A percentile compares a stretch with the other conserved stretches of the same genome.
phyloP scores from a whole-genome alignment of 2,329 filamentous ascomycete species.

The Hypoxylon sp. region DNA sequence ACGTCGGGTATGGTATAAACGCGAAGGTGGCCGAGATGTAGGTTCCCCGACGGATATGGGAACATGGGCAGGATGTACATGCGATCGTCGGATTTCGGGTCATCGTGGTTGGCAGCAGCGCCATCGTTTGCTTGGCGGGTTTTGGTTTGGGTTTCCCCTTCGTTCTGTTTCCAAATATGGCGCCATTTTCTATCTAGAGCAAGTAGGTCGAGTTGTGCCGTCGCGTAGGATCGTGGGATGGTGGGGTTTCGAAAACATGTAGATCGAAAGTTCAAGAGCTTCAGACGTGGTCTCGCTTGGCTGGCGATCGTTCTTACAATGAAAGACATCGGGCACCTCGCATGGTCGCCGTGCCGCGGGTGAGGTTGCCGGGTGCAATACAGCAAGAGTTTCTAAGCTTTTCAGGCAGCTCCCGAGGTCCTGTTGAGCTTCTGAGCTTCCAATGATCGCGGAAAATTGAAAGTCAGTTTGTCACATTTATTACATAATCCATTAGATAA shows the following conservation, averaged over 20 bases:
- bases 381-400: slow-evolving; percentile 7
- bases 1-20: slow-evolving; percentile 94
- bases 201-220: slow-evolving; percentile 57
- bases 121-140: slow-evolving; percentile 10
- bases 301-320: slow-evolving; percentile 41
- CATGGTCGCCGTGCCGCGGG: slow-evolving; percentile 33
- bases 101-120: slow-evolving; percentile 23
- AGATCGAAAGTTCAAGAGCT: slow-evolving; percentile 30
- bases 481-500: too few species aligned
- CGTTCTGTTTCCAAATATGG: slow-evolving; percentile 55
- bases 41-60: slow-evolving; percentile 86
- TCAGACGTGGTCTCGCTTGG: slow-evolving; percentile 39
- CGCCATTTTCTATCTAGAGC: slow-evolving; percentile 66
- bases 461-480: neutral
- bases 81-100: slow-evolving; percentile 48
- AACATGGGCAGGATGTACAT: slow-evolving; percentile 91
- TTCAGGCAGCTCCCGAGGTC: neutral
- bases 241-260: slow-evolving; percentile 17
- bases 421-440: neutral
- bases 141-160: slow-evolving; percentile 14
- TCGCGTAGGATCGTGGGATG: slow-evolving; percentile 39
- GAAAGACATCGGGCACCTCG: slow-evolving; percentile 42
- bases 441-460: neutral
- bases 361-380: slow-evolving; percentile 7
- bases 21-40: slow-evolving; percentile 88